phyloP scores from a whole-genome alignment of 176 grass and related monocot genomes.

The Eremochloa ophiuroides region DNA sequence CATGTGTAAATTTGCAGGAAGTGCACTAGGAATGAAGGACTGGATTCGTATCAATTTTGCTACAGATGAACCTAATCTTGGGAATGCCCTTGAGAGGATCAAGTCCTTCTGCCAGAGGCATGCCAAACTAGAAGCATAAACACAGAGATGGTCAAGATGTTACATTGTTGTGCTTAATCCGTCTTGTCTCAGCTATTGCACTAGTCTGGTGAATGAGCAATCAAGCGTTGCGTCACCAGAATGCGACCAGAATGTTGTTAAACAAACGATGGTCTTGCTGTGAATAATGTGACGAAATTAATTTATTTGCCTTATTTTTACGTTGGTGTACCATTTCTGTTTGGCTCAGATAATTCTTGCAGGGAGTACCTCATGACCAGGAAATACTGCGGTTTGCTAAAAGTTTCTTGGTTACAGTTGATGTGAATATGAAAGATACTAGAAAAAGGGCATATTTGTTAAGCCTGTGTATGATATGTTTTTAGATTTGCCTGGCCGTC shows the following conservation, averaged over 20 bases:
- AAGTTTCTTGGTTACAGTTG: not conserved
- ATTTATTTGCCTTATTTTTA: not conserved
- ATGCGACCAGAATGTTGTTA: not conserved
- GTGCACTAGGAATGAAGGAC: slow-evolving; percentile 54
- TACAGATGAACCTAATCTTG: slow-evolving; percentile 37
- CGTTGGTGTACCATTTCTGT: not conserved
- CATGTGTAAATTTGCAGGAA: slow-evolving; percentile 39
- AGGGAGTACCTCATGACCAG: not conserved
- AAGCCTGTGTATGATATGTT: too few species aligned
- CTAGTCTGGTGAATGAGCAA: not conserved
- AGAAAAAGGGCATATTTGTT: not conserved
- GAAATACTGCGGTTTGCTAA: not conserved
- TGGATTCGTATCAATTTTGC: slow-evolving; percentile 75
- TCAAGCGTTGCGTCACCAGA: not conserved
- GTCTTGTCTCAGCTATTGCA: not conserved
- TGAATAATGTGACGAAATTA: not conserved
- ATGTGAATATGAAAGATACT: not conserved
- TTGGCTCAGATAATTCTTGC: not conserved
- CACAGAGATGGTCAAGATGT: not conserved
- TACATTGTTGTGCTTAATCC: not conserved
- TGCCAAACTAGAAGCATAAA: slow-evolving; percentile 22
- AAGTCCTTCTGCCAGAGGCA: slow-evolving; percentile 74
- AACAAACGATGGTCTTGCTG: not conserved
- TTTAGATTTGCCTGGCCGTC: too few species aligned
- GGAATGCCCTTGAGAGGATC: slow-evolving; percentile 52